Conservation (phyloP, 768 basidiomycete species). For the Trametes gibbosa region DNA sequence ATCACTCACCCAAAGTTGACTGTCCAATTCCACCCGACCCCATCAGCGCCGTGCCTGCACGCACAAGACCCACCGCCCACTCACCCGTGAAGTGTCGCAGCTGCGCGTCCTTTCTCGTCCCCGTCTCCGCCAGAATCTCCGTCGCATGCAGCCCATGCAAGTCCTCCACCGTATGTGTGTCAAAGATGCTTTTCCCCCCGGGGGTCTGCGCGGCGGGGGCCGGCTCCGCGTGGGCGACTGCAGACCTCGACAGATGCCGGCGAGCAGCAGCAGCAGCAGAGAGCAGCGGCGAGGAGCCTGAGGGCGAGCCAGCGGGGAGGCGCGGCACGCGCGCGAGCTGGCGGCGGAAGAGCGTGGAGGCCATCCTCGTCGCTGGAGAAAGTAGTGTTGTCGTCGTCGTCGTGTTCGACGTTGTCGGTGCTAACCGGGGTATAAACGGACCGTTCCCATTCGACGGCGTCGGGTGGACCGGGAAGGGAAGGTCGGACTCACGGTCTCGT, state of each 20-base stretch:
- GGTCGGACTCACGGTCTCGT: constrained; percentile 20
- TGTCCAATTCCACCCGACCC: constrained; percentile 28
- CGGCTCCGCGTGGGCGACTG: constrained; percentile 31
- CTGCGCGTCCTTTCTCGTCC: constrained; percentile 67
- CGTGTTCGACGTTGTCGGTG: constrained; percentile 27
- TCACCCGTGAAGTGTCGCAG: constrained; percentile 93
- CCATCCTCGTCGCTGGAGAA: constrained; percentile 48
- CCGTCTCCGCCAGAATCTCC: constrained; percentile 78
- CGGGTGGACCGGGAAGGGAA: constrained; percentile 10
- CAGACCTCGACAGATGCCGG: constrained; percentile 40
- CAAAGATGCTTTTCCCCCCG: constrained; percentile 49
- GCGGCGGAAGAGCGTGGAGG: constrained; percentile 63
- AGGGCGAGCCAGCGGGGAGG: constrained; percentile 29
- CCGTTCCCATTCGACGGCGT: constrained; percentile 28
- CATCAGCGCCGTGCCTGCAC: constrained; percentile 4
- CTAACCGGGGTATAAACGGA: constrained; percentile 33
- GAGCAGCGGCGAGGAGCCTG: constrained; percentile 24
- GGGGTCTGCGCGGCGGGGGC: constrained; percentile 27
- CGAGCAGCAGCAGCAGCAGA: constrained; percentile 19
- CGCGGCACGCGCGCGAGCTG: constrained; percentile 43
- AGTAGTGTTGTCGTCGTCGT: constrained; percentile 26
- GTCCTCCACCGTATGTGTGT: constrained; percentile 80
- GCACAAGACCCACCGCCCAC: constrained; percentile 22
- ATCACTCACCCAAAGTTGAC: constrained; percentile 85
- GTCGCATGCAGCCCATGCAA: constrained; percentile 75